Conservation (phyloP, 1,284 basidiomycete species). For the Rhodofomes roseus region DNA sequence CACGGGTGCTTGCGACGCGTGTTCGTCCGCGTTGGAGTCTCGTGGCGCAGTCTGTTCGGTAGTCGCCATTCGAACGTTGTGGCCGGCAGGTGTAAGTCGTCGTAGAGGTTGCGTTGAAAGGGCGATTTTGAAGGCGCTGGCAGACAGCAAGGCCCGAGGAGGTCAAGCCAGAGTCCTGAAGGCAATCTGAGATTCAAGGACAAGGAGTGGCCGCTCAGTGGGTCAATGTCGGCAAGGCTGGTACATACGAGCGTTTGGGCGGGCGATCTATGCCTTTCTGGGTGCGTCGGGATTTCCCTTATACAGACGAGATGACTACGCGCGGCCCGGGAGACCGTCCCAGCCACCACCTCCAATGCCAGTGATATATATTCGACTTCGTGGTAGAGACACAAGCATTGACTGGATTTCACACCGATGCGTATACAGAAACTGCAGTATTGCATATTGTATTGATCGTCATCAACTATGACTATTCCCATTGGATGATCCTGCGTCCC, state of each 20-base stretch:
- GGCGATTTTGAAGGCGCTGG: neutral
- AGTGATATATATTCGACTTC: no score
- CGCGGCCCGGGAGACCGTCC: neutral
- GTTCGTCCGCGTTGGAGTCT: neutral
- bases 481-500: neutral
- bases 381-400: neutral
- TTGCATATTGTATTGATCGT: neutral
- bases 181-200: neutral
- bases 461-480: neutral
- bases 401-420: neutral
- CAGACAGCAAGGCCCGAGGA: neutral
- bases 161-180: neutral
- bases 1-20: conserved; percentile 8
- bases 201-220: neutral
- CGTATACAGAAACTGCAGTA: no score
- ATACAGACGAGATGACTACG: neutral
- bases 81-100: neutral
- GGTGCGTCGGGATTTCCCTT: neutral
- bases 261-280: neutral
- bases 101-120: neutral
- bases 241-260: neutral
- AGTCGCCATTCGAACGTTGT: conserved; percentile 9
- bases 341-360: no score
- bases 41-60: neutral
- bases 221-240: neutral